Evolutionary conservation across 495 filamentous ascomycete genomes (phyloP).

Genomic region (Amorphotheca resinae): DNA sequence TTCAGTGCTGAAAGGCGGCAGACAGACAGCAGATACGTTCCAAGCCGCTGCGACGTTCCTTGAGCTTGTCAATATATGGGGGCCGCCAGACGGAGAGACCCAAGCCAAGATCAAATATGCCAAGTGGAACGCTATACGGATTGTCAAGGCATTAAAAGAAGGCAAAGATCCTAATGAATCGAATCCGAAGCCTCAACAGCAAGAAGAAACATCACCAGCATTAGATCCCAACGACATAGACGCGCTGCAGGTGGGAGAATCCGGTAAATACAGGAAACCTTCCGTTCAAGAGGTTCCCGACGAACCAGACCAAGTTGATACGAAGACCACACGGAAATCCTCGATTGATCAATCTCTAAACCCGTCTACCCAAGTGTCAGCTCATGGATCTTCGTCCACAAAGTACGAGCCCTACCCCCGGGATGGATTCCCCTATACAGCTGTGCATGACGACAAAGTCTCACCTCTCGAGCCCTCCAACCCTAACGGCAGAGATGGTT

Average conservation of each 20-base stretch:
- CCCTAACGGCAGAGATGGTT: slow-evolving; percentile 21
- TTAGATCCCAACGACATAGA: slow-evolving; percentile 51
- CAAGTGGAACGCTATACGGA: slow-evolving; percentile 89
- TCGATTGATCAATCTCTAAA: slow-evolving; percentile 36
- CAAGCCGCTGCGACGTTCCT: slow-evolving; percentile 85
- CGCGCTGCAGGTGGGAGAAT: slow-evolving; percentile 37
- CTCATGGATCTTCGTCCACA: slow-evolving; percentile 14
- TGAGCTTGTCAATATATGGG: slow-evolving; percentile 78
- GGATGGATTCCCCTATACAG: slow-evolving; percentile 18
- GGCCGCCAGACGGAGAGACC: slow-evolving; percentile 57
- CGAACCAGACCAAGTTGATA: slow-evolving; percentile 25
- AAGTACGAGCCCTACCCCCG: slow-evolving; percentile 12
- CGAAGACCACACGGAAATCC: slow-evolving; percentile 25
- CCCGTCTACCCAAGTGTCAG: slow-evolving; percentile 33
- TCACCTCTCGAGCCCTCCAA: slow-evolving; percentile 26
- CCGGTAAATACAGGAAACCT: slow-evolving; percentile 33
- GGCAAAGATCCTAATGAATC: slow-evolving; percentile 87
- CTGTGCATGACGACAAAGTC: slow-evolving; percentile 22
- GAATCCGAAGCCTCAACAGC: slow-evolving; percentile 53
- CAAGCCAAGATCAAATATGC: slow-evolving; percentile 85
- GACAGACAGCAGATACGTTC: slow-evolving; percentile 89
- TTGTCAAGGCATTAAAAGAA: slow-evolving; percentile 79
- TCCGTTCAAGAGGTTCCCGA: slow-evolving; percentile 46
- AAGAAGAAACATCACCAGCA: slow-evolving; percentile 28
- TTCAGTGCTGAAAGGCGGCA: slow-evolving; percentile 22